These are phyloP conservation scores for Aspergillus ellipticus DNA, from an alignment of 495 filamentous ascomycete genomes.

Conservation along the genomic window DNA sequence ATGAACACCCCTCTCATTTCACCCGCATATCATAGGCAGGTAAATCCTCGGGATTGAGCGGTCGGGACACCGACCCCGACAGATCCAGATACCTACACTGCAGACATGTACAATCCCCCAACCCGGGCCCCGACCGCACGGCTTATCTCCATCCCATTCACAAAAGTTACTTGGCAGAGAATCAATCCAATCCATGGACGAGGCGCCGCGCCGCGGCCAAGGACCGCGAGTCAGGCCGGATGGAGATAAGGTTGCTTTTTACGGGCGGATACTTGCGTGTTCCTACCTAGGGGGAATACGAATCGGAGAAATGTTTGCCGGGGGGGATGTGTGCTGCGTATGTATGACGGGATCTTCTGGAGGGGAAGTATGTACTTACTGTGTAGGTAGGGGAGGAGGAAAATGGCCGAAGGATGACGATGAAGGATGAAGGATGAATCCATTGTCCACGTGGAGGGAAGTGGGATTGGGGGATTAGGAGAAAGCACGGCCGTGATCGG, in stretches of 20 bases:
- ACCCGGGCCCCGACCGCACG: not conserved
- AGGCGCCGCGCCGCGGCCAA: not conserved
- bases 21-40: not conserved
- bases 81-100: too few species aligned
- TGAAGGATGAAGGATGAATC: not conserved
- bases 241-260: not conserved
- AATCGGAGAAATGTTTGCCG: too few species aligned
- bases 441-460: not conserved
- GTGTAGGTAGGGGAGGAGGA: too few species aligned
- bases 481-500: not conserved
- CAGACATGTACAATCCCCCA: too few species aligned
- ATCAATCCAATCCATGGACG: not conserved
- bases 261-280: not conserved
- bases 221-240: not conserved
- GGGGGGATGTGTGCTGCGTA: too few species aligned
- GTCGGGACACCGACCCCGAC: not conserved
- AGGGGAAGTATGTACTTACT: too few species aligned
- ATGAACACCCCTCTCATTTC: too few species aligned
- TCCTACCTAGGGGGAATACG: not conserved
- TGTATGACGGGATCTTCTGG: too few species aligned
- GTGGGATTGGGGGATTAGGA: not conserved
- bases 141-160: not conserved
- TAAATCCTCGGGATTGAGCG: not conserved
- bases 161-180: too few species aligned
- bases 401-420: too few species aligned